These are phyloP conservation scores for Emericellopsis cladophorae DNA, from an alignment of 2,329 filamentous ascomycete genomes.

Conservation along the genomic window DNA sequence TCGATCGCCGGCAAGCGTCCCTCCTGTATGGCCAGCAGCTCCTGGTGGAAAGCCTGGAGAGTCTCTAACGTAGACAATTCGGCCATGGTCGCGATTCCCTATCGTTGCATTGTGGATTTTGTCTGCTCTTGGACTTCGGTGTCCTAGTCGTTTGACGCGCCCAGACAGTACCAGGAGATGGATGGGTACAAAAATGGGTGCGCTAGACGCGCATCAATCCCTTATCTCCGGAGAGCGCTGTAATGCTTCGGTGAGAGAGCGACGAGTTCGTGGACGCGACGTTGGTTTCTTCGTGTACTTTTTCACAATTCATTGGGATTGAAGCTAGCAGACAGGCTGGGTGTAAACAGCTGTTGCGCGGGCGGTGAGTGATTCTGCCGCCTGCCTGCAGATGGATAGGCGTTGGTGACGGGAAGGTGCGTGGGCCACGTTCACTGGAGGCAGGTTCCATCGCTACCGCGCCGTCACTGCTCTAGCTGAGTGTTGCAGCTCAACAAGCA, in stretches of 20 bases:
- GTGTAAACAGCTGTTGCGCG: slow-evolving; percentile 1
- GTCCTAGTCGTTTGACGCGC: slow-evolving; percentile 8
- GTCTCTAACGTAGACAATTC: slow-evolving; percentile 60
- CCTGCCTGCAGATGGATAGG: background rate
- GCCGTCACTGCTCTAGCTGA: too few species aligned
- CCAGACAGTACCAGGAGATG: too few species aligned
- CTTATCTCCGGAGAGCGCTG: too few species aligned
- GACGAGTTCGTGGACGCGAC: too few species aligned
- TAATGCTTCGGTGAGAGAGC: too few species aligned
- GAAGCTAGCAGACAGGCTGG: background rate
- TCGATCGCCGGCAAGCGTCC: slow-evolving; percentile 48
- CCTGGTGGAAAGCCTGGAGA: slow-evolving; percentile 75
- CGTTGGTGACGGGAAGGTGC: background rate
- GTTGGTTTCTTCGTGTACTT: background rate
- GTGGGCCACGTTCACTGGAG: background rate
- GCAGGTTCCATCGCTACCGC: too few species aligned
- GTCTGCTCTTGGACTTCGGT: too few species aligned
- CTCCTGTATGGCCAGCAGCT: slow-evolving; percentile 66
- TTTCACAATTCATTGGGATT: background rate
- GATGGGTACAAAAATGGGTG: too few species aligned
- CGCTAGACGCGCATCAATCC: too few species aligned
- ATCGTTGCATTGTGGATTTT: too few species aligned
- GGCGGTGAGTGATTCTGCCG: slow-evolving; percentile 3
- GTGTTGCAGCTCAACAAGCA: too few species aligned
- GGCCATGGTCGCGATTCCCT: slow-evolving; percentile 44